Conservation (phyloP, 306 rosid genomes). For the Datisca glomerata region DNA sequence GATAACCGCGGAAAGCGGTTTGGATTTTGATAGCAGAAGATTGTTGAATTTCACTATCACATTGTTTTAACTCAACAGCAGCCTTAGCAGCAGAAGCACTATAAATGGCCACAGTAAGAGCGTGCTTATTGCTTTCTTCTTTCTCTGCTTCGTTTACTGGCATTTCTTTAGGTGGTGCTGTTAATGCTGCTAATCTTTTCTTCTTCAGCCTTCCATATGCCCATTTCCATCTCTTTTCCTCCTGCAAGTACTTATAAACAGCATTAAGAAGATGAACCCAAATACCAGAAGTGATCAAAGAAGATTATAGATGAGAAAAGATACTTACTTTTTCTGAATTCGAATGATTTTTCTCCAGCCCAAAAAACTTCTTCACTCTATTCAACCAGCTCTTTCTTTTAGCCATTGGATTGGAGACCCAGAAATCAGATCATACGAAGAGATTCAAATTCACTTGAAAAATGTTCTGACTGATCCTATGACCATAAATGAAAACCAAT, state of each 20-base stretch:
- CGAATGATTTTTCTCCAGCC: conserved; percentile 42
- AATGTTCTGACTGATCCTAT: too few species aligned
- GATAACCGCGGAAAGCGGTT: conserved; percentile 70
- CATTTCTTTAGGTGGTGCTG: conserved; percentile 29
- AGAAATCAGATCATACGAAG: conserved; percentile 6
- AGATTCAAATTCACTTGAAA: too few species aligned
- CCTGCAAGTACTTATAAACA: conserved; percentile 21
- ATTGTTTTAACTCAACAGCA: conserved; percentile 18
- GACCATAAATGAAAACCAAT: too few species aligned
- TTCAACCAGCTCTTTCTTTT: conserved; percentile 75
- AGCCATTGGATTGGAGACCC: conserved; percentile 44
- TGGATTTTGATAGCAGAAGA: conserved; percentile 64
- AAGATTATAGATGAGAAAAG: conserved; percentile 1
- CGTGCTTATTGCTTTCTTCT: conserved; percentile 26
- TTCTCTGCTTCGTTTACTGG: conserved; percentile 13
- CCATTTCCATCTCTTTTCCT: conserved; percentile 81
- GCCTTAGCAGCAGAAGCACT: conserved; percentile 51
- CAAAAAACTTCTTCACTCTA: conserved; percentile 59
- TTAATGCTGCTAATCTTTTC: conserved; percentile 42
- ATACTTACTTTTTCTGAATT: conserved; percentile 49
- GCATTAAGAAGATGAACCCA: background rate
- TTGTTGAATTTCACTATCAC: conserved; percentile 17
- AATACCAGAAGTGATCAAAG: conserved; percentile 6
- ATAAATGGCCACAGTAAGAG: conserved; percentile 49
- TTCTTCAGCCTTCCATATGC: conserved; percentile 47